Evolutionary conservation across 2,329 filamentous ascomycete species (phyloP).

Genomic region (Alternaria triticimaculans): DNA sequence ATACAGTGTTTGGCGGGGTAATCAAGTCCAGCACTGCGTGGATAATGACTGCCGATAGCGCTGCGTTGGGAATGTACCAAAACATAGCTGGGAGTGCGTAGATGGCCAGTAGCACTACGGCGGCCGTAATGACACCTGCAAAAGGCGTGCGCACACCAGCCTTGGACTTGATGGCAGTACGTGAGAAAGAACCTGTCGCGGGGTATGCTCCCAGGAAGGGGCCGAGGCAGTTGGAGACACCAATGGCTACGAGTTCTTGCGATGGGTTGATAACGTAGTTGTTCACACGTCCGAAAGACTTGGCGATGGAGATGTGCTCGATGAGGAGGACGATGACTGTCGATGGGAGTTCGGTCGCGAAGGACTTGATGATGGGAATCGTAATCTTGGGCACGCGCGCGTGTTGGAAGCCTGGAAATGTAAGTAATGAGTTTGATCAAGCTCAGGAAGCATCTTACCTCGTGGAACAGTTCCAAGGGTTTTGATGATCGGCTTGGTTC

Average conservation of each 20-base stretch:
- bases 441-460: constrained; percentile 53
- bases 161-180: constrained; percentile 97
- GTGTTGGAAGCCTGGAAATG: constrained; percentile 68
- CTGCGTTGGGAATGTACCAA: constrained; percentile 88
- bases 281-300: constrained; percentile 94
- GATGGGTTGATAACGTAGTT: constrained; percentile 98
- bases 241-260: constrained; percentile 94
- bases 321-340: constrained; percentile 92
- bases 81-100: constrained; percentile 90
- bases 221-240: constrained; percentile 85
- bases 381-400: constrained; percentile 76
- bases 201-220: constrained; percentile 92
- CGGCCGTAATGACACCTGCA: constrained; percentile 85
- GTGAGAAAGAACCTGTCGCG: constrained; percentile 92
- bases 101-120: constrained; percentile 86
- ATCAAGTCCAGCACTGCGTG: constrained; percentile 94
- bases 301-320: constrained; percentile 96
- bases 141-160: constrained; percentile 92
- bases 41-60: constrained; percentile 88
- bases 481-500: constrained; percentile 67
- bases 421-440: constrained; percentile 2
- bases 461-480: constrained; percentile 80
- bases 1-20: constrained; percentile 88
- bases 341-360: constrained; percentile 77
- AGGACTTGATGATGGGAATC: constrained; percentile 68